These are phyloP conservation scores for Pythium volutum DNA, from an alignment of 352 stramenopile genomes.

Conservation along the genomic window DNA sequence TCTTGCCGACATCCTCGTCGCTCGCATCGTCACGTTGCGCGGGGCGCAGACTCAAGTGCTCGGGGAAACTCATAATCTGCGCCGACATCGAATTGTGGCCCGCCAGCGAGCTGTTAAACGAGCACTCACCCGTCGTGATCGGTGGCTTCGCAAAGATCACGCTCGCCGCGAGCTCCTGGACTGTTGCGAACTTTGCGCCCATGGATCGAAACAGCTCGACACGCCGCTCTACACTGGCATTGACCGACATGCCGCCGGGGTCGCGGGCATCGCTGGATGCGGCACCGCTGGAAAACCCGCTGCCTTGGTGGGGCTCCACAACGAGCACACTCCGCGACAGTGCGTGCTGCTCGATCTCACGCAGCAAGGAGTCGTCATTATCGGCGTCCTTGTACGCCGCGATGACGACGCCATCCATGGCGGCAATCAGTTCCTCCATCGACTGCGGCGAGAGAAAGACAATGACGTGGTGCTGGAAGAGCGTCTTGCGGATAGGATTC, in stretches of 20 bases:
- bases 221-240: slow-evolving; percentile 49
- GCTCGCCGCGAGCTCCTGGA: slow-evolving; percentile 78
- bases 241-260: background rate
- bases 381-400: slow-evolving; percentile 51
- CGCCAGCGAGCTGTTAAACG: slow-evolving; percentile 66
- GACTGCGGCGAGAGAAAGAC: slow-evolving; percentile 72
- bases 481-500: slow-evolving; percentile 68
- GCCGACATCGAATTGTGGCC: slow-evolving; percentile 48
- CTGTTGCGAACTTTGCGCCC: slow-evolving; percentile 61
- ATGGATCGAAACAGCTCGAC: slow-evolving; percentile 61
- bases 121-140: slow-evolving; percentile 42
- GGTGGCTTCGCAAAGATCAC: slow-evolving; percentile 81
- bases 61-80: slow-evolving; percentile 58
- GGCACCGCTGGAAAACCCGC: slow-evolving; percentile 52
- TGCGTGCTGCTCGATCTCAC: slow-evolving; percentile 48
- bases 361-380: slow-evolving; percentile 57
- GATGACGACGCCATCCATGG: slow-evolving; percentile 71
- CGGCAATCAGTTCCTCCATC: slow-evolving; percentile 74
- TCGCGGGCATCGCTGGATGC: slow-evolving; percentile 48
- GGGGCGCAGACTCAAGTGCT: slow-evolving; percentile 54
- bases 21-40: slow-evolving; percentile 27
- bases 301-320: slow-evolving; percentile 48
- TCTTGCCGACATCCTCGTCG: slow-evolving; percentile 18
- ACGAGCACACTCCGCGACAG: slow-evolving; percentile 54
- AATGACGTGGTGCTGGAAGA: slow-evolving; percentile 68